Conservation (phyloP, 768 basidiomycete species). For the Russula sp. region DNA sequence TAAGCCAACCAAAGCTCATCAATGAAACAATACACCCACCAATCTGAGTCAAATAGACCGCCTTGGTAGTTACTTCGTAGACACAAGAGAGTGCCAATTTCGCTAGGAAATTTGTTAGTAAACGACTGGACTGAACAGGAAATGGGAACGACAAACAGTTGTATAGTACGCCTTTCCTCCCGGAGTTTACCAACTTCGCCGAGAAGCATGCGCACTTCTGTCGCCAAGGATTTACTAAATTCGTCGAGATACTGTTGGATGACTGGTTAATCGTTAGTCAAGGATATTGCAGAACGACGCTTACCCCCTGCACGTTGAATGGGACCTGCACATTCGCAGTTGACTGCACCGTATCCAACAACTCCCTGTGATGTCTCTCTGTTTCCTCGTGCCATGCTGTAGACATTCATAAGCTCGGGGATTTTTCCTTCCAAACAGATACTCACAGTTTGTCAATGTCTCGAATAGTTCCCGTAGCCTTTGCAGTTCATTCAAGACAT, state of each 20-base stretch:
- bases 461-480: constrained; percentile 48
- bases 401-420: neutral
- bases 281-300: constrained; percentile 22
- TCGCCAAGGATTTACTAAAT: constrained; percentile 77
- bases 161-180: constrained; percentile 67
- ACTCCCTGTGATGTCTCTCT: constrained; percentile 56
- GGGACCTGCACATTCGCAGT: constrained; percentile 73
- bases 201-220: constrained; percentile 77
- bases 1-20: neutral
- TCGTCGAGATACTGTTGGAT: constrained; percentile 67
- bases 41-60: constrained; percentile 80
- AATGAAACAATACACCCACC: constrained; percentile 34
- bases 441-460: constrained; percentile 50
- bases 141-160: constrained; percentile 53
- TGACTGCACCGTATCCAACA: constrained; percentile 55
- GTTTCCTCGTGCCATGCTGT: constrained; percentile 65
- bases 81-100: constrained; percentile 63
- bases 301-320: constrained; percentile 77
- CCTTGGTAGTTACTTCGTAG: constrained; percentile 72
- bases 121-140: neutral
- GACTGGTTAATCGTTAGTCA: neutral
- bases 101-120: constrained; percentile 37
- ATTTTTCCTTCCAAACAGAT: neutral
- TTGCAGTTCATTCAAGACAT: constrained; percentile 50
- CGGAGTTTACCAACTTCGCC: constrained; percentile 78